phyloP scores from a whole-genome alignment of 345 rosid genomes.

The Psidium guajava region DNA sequence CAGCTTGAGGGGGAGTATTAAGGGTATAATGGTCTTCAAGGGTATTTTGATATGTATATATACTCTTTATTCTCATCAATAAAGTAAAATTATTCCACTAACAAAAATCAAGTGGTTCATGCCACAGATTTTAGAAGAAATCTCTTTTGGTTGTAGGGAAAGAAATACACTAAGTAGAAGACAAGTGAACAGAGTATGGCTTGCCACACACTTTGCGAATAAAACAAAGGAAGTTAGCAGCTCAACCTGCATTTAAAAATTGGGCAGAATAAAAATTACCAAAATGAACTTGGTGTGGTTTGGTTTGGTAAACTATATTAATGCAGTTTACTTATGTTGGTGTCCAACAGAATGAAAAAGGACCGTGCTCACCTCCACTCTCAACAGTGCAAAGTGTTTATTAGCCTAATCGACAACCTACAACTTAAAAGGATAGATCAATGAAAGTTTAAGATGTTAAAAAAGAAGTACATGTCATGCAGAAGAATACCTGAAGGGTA shows the following conservation, averaged over 20 bases:
- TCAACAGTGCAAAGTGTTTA: background rate
- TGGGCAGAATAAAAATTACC: background rate
- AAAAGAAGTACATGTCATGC: background rate
- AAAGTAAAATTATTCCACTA: too few relatives aligned
- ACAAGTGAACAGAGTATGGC: background rate
- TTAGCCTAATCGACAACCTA: background rate
- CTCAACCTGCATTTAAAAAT: background rate
- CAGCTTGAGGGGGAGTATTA: too few relatives aligned
- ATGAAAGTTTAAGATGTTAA: background rate
- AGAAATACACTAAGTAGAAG: background rate
- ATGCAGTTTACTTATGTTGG: background rate
- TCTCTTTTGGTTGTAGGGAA: background rate
- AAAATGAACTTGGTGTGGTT: background rate
- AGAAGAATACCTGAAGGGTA: slow-evolving; percentile 60
- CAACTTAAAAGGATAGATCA: background rate
- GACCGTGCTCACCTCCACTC: background rate
- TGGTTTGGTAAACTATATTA: background rate
- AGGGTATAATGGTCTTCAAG: too few relatives aligned
- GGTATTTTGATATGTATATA: too few relatives aligned
- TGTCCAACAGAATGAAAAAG: background rate
- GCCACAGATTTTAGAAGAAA: background rate
- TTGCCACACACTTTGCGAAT: background rate
- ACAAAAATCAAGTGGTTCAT: background rate
- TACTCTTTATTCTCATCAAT: too few relatives aligned
- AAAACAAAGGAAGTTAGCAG: background rate